phyloP scores from a whole-genome alignment of 2,329 filamentous ascomycete species.

The Zasmidium cellare region DNA sequence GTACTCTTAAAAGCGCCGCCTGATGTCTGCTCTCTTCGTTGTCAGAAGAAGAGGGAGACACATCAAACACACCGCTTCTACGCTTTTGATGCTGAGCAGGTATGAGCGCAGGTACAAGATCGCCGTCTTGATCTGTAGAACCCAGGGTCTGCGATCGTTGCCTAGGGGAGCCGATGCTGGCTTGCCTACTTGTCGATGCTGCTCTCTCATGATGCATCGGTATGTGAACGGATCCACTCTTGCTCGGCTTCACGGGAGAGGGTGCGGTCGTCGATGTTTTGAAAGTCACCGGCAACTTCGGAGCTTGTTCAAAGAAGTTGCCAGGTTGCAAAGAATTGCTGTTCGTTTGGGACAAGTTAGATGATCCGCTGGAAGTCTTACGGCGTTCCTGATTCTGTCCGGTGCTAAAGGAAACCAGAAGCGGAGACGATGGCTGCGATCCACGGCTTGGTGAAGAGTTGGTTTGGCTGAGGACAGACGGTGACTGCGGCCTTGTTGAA shows the following conservation, averaged over 20 bases:
- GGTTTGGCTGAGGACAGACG: conserved; percentile 74
- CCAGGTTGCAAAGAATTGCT: conserved; percentile 68
- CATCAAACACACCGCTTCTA: conserved; percentile 90
- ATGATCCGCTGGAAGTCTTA: conserved; percentile 89
- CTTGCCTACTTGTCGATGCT: conserved; percentile 30
- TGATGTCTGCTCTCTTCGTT: conserved; percentile 94
- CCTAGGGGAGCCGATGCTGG: conserved; percentile 53
- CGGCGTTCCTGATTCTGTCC: conserved; percentile 78
- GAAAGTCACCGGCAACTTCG: conserved; percentile 56
- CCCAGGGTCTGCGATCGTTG: conserved; percentile 89
- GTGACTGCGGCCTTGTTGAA: conserved; percentile 77
- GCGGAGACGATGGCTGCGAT: conserved; percentile 81
- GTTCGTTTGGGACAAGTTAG: conserved; percentile 78
- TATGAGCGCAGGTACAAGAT: conserved; percentile 66
- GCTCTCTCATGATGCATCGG: conserved; percentile 47
- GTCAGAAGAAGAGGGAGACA: conserved; percentile 95
- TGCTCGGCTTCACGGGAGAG: conserved; percentile 54
- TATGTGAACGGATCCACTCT: conserved; percentile 49
- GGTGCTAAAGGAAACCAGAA: conserved; percentile 95
- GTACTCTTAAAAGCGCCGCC: conserved; percentile 78
- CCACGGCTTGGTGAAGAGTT: conserved; percentile 85
- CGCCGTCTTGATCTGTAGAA: conserved; percentile 75
- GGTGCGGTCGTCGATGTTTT: conserved; percentile 54
- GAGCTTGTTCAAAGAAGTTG: conserved; percentile 67
- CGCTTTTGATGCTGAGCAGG: conserved; percentile 74